Evolutionary conservation across 2,329 filamentous ascomycete species (phyloP), one percentile per base, ranked within the genome.

Genomic region (Fusarium sp.): DNA sequence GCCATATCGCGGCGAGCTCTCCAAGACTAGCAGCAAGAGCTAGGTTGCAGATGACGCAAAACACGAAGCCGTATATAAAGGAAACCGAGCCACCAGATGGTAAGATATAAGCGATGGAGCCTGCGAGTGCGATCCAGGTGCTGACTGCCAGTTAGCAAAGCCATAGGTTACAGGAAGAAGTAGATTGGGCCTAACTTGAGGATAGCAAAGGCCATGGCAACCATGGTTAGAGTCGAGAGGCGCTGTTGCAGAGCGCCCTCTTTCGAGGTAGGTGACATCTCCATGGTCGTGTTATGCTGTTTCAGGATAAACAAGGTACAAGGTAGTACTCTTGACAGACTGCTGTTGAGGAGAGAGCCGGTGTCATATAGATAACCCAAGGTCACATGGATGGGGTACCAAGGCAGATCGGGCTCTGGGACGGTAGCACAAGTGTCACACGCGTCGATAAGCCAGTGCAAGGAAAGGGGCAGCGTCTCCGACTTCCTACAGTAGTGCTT

Each of bases 31-130:
- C 77, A 2, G 77, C 78, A 4, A 83, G 74, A 4, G 77, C 77
- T 7, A 83, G 67, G 51, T 81, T 82, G 64, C 80, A 82, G 4
- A 82, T 20, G 11, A 82, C 79, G 55, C 79, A 82, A 70, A 83
- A 80, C 42, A 83, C 70, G 65, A 83, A 83, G 12, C 81, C 81
- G 62, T 82, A 83, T 0, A 83, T 60, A 24, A 82, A 78, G 1
- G 80, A 75, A 2, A 81, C 78, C 1, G 80, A 77, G 8, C 81
- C 77, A 7, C 80, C 81, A 0, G 80, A 81, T 0, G 79, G 79
- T 1, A 82, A 66, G 4, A 81, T 78, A 11, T 82, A 72, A 2
- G 79, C 80, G 9, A 83, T 77, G 0, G 80, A 80, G 3, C 80
- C 80, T 2, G 80, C 80, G 6, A 82, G 74, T 8, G 78, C 78